Conservation (phyloP, 306 rosid genomes). For the Corylus avellana region DNA sequence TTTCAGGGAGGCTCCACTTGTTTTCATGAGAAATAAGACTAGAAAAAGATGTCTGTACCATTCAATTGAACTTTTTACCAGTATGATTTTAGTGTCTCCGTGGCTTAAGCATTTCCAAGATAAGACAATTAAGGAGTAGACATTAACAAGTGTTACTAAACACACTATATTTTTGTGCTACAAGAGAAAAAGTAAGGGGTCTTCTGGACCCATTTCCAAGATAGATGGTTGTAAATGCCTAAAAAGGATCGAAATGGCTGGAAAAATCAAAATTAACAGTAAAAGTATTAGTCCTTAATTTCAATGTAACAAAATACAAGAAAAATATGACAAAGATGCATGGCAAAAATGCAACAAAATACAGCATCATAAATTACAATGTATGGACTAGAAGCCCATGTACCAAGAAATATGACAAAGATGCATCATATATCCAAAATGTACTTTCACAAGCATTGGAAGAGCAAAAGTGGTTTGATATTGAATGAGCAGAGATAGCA, state of each 20-base stretch:
- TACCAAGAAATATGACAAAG: not conserved
- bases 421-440: not conserved
- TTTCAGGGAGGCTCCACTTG: not conserved
- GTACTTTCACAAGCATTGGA: not conserved
- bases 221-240: not conserved
- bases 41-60: not conserved
- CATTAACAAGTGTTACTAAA: not conserved
- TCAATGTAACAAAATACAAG: not conserved
- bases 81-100: not conserved
- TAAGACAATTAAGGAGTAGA: not conserved
- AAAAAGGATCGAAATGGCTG: constrained; percentile 2
- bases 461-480: not conserved
- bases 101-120: not conserved
- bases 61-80: not conserved
- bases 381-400: not conserved
- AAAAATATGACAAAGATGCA: constrained; percentile 12
- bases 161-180: constrained; percentile 1
- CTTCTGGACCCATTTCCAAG: not conserved
- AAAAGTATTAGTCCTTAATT: too few relatives aligned
- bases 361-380: not conserved
- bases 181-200: not conserved
- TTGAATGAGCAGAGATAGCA: not conserved
- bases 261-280: not conserved
- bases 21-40: constrained; percentile 4
- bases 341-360: constrained; percentile 18